These are phyloP conservation scores for Sphagnum tenellum DNA, from an alignment of 225 moss, liverwort and hornwort genomes.

Conservation along the genomic window DNA sequence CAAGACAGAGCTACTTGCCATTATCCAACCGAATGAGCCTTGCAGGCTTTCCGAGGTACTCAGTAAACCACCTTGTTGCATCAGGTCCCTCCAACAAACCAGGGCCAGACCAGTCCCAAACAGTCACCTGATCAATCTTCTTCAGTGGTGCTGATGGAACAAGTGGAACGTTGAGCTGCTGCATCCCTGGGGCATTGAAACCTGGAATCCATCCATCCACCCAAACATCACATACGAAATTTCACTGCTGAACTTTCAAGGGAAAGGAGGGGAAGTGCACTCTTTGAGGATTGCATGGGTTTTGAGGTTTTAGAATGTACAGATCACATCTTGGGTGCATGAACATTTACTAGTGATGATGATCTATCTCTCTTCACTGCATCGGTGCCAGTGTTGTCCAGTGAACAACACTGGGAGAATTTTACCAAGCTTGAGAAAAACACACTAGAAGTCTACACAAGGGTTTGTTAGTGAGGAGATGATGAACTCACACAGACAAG, in stretches of 20 bases:
- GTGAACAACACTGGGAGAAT: too few species aligned
- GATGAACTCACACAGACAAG: constrained; percentile 54
- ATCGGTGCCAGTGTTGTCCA: too few species aligned
- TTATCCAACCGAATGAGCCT: constrained; percentile 75
- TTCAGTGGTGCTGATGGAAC: constrained; percentile 29
- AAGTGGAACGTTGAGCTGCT: constrained; percentile 64
- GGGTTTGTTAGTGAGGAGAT: too few species aligned
- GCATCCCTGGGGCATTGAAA: constrained; percentile 75
- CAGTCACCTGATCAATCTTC: constrained; percentile 41
- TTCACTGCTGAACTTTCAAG: neutral
- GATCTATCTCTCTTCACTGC: too few species aligned
- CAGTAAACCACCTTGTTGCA: constrained; percentile 59
- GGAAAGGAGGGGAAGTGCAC: neutral
- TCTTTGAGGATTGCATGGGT: neutral
- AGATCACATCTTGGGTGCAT: too few species aligned
- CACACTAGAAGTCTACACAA: too few species aligned
- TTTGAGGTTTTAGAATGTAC: neutral
- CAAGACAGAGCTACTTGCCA: constrained; percentile 12
- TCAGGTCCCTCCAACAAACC: constrained; percentile 67
- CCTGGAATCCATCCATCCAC: constrained; percentile 16
- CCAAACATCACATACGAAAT: neutral
- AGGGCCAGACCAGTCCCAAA: constrained; percentile 80
- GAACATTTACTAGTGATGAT: too few species aligned
- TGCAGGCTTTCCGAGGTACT: constrained; percentile 51
- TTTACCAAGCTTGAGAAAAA: too few species aligned